These are phyloP conservation scores for Annona squamosa DNA, from an alignment of 164 flowering plant species.

Conservation along the genomic window DNA sequence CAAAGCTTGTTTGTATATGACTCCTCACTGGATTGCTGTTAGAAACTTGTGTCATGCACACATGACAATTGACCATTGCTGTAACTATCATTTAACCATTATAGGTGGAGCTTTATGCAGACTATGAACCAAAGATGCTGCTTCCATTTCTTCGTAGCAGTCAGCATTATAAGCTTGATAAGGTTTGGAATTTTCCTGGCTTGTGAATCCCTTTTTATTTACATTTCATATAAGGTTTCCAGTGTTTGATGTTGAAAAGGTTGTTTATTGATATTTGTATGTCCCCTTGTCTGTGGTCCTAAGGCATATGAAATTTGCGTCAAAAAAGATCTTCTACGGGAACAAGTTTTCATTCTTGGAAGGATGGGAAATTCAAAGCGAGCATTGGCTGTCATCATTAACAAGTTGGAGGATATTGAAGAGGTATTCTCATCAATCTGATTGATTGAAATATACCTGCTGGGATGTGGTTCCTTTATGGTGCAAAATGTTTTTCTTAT, in stretches of 20 bases:
- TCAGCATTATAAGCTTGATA: conserved; percentile 89
- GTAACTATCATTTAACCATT: conserved; percentile 1
- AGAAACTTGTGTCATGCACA: not conserved
- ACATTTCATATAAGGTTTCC: too few species aligned
- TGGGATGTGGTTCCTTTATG: not conserved
- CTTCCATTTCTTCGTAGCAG: conserved; percentile 96
- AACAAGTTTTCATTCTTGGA: conserved; percentile 93
- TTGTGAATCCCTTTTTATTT: not conserved
- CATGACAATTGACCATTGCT: not conserved
- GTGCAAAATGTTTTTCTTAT: not conserved
- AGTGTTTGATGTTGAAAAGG: too few species aligned
- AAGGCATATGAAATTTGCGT: conserved; percentile 91
- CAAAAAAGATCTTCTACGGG: conserved; percentile 61
- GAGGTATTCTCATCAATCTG: conserved; percentile 42
- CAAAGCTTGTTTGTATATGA: not conserved
- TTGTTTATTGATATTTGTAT: not conserved
- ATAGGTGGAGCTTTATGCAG: conserved; percentile 97
- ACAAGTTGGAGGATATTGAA: conserved; percentile 84
- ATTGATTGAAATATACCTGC: not conserved
- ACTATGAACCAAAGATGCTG: conserved; percentile 75
- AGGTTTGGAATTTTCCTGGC: conserved; percentile 40
- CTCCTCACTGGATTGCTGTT: not conserved
- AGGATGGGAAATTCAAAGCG: conserved; percentile 91
- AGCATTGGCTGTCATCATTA: conserved; percentile 84
- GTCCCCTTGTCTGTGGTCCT: conserved; percentile 11